These are phyloP conservation scores for Alternaria viburni DNA, from an alignment of 2,329 filamentous ascomycete genomes.

Conservation along the genomic window DNA sequence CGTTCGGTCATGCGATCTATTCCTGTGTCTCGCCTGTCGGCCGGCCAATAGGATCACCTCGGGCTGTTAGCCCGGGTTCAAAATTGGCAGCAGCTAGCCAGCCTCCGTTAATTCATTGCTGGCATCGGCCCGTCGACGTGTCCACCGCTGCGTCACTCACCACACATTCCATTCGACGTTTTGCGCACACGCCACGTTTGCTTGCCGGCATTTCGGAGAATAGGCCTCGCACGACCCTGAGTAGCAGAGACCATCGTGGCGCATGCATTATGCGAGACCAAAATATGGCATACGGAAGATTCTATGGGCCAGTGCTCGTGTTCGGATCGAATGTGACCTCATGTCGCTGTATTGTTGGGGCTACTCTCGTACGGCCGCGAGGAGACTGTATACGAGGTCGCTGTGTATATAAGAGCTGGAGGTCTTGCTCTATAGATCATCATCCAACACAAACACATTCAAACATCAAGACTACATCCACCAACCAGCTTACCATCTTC, in stretches of 20 bases:
- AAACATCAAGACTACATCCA: slow-evolving; percentile 2
- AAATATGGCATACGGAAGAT: slow-evolving; percentile 17
- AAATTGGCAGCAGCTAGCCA: slow-evolving; percentile 3
- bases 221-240: background rate
- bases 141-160: slow-evolving; percentile 4
- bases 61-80: background rate
- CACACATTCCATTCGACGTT: slow-evolving; percentile 5
- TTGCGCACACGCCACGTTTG: background rate
- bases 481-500: slow-evolving; percentile 9
- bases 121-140: background rate
- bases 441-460: slow-evolving; percentile 7
- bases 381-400: background rate
- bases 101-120: background rate
- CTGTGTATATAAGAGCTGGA: slow-evolving; percentile 20
- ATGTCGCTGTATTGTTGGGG: slow-evolving; percentile 20
- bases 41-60: background rate
- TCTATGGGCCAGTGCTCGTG: slow-evolving; percentile 15
- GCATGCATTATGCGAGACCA: background rate
- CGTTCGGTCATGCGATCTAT: slow-evolving; percentile 3
- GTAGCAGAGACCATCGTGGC: slow-evolving; percentile 1
- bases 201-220: slow-evolving; percentile 1
- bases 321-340: slow-evolving; percentile 23
- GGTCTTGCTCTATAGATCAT: slow-evolving; percentile 1
- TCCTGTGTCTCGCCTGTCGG: background rate
- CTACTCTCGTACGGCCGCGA: background rate